A percentile compares a stretch with the other conserved stretches of the same genome.
phyloP scores from a whole-genome alignment of 768 basidiomycete species.

The Grammothele lineata region DNA sequence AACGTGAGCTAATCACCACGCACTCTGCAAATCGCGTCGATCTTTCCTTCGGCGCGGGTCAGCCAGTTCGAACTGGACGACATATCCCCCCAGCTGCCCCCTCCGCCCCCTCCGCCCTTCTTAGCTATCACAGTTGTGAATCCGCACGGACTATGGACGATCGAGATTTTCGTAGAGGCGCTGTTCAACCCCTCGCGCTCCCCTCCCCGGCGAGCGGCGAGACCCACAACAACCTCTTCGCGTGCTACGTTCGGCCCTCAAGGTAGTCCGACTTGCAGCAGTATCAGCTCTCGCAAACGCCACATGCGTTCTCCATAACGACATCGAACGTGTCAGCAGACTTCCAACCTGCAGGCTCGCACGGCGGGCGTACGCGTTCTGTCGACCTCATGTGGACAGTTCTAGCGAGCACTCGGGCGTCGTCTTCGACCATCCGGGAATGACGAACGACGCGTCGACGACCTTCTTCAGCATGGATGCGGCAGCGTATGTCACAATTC shows the following conservation, averaged over 20 bases:
- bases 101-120: conserved; percentile 18
- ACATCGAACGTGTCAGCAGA: conserved; percentile 3
- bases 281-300: neutral
- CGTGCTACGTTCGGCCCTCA: conserved; percentile 21
- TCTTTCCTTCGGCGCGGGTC: conserved; percentile 29
- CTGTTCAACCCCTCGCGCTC: conserved; percentile 71
- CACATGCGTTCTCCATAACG: neutral
- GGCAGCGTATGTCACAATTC: conserved; percentile 20
- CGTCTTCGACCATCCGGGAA: conserved; percentile 3
- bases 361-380: conserved; percentile 17
- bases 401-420: conserved; percentile 10
- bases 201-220: no score
- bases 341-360: conserved; percentile 7
- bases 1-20: conserved; percentile 44
- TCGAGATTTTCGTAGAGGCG: conserved; percentile 72
- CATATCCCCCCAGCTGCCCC: conserved; percentile 10
- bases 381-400: no score
- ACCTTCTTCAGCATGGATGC: conserved; percentile 7
- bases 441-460: neutral
- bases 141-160: conserved; percentile 56
- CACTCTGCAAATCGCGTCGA: conserved; percentile 48
- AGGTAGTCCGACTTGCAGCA: conserved; percentile 1
- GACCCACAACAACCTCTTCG: conserved; percentile 21
- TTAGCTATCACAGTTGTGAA: conserved; percentile 39
- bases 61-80: conserved; percentile 8